A percentile compares a stretch with the other conserved stretches of the same genome.
Conservation (phyloP, 768 basidiomycete species). For the Cystobasidium ongulense region DNA sequence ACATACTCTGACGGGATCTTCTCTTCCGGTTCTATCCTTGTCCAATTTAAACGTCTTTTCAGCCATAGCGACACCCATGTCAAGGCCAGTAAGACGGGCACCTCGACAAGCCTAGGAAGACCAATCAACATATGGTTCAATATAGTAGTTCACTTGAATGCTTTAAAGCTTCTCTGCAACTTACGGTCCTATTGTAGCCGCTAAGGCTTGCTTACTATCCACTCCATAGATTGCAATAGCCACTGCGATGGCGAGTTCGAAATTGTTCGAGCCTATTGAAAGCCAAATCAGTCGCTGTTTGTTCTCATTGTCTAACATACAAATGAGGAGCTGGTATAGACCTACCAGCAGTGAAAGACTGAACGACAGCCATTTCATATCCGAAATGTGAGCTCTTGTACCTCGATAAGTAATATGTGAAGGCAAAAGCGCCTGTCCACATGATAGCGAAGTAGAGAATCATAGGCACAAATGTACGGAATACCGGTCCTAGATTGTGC, state of each 20-base stretch:
- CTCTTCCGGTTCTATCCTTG: neutral
- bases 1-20: neutral
- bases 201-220: slow-evolving; percentile 67
- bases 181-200: slow-evolving; percentile 56
- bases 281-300: too few relatives aligned
- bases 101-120: neutral
- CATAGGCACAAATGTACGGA: slow-evolving; percentile 66
- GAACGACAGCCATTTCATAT: slow-evolving; percentile 67
- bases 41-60: neutral
- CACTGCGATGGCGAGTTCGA: slow-evolving; percentile 78
- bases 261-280: slow-evolving; percentile 17
- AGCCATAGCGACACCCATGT: neutral
- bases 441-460: slow-evolving; percentile 62
- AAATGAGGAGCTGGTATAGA: too few relatives aligned
- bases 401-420: slow-evolving; percentile 53
- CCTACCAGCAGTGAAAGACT: slow-evolving; percentile 69
- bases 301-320: too few relatives aligned
- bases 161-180: neutral
- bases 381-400: slow-evolving; percentile 44
- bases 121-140: neutral
- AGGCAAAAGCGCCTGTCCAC: slow-evolving; percentile 59
- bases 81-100: neutral
- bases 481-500: slow-evolving; percentile 64
- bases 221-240: slow-evolving; percentile 69
- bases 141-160: neutral